phyloP scores from a whole-genome alignment of 106 monocot genomes.

The Iris macrosiphon region DNA sequence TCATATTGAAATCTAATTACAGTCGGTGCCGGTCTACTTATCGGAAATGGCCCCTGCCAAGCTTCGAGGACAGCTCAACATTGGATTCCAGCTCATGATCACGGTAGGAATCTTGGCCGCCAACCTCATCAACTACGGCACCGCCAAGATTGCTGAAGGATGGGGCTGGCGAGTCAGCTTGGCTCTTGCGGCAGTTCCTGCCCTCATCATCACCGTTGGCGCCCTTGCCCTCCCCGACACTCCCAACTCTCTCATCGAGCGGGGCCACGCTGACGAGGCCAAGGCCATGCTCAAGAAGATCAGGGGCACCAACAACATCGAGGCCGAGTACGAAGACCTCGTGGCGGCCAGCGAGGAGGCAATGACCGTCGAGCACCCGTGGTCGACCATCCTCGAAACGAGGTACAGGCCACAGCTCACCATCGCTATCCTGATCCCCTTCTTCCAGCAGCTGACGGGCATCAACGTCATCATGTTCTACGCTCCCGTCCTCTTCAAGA shows the following conservation, averaged over 20 bases:
- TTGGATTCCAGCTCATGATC: conserved; percentile 3
- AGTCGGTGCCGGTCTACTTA: not conserved
- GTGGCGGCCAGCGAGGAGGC: not conserved
- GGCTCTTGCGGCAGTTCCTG: not conserved
- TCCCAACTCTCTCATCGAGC: not conserved
- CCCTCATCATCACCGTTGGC: not conserved
- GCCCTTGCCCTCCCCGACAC: not conserved
- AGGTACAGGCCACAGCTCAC: not conserved
- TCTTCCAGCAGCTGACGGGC: conserved; percentile 2
- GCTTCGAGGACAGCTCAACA: not conserved
- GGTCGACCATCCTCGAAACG: not conserved
- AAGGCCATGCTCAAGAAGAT: not conserved
- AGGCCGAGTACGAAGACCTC: conserved; percentile 1
- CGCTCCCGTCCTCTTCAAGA: conserved; percentile 1
- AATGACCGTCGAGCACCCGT: not conserved
- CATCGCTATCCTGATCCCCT: conserved; percentile 4
- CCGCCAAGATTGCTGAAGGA: not conserved
- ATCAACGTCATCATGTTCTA: conserved; percentile 7
- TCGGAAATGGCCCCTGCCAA: not conserved
- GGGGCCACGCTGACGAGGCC: not conserved
- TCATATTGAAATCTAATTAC: not conserved
- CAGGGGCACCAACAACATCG: not conserved
- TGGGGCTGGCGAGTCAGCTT: not conserved
- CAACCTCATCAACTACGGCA: conserved; percentile 1
- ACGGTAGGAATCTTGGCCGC: not conserved